phyloP scores from a whole-genome alignment of 2,329 filamentous ascomycete species.

The Fusarium sp. region DNA sequence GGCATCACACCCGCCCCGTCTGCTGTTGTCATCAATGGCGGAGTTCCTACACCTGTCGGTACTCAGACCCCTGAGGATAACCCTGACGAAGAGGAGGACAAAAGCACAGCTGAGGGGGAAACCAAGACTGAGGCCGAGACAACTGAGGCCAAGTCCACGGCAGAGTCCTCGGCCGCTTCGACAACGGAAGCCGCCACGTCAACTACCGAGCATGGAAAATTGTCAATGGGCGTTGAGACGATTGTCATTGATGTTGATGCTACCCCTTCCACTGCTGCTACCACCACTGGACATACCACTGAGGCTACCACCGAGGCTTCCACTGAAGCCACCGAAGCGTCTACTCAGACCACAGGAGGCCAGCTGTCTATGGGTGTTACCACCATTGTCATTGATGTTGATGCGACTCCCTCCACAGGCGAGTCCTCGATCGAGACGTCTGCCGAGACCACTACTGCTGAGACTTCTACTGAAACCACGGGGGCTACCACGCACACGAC shows the following conservation, averaged over 20 bases:
- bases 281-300: neutral
- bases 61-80: slow-evolving; percentile 6
- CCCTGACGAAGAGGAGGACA: neutral
- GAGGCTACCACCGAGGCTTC: neutral
- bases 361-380: slow-evolving; percentile 2
- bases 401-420: neutral
- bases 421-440: slow-evolving; percentile 2
- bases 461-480: slow-evolving; percentile 1
- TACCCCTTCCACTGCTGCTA: neutral
- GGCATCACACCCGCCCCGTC: slow-evolving; percentile 10
- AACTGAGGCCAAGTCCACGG: slow-evolving; percentile 4
- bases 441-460: neutral
- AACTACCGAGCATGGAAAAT: neutral
- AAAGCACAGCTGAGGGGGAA: slow-evolving; percentile 13
- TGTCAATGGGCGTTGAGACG: slow-evolving; percentile 6
- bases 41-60: slow-evolving; percentile 7
- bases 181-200: slow-evolving; percentile 1
- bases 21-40: slow-evolving; percentile 10
- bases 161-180: neutral
- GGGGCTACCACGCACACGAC: neutral
- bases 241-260: slow-evolving; percentile 4
- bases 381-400: neutral
- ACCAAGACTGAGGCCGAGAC: slow-evolving; percentile 13
- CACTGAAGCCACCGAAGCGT: neutral
- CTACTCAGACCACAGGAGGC: slow-evolving; percentile 1